Evolutionary conservation across 1,139 yeast genomes (phyloP).

Genomic region (Zygosaccharomyces sapae): DNA sequence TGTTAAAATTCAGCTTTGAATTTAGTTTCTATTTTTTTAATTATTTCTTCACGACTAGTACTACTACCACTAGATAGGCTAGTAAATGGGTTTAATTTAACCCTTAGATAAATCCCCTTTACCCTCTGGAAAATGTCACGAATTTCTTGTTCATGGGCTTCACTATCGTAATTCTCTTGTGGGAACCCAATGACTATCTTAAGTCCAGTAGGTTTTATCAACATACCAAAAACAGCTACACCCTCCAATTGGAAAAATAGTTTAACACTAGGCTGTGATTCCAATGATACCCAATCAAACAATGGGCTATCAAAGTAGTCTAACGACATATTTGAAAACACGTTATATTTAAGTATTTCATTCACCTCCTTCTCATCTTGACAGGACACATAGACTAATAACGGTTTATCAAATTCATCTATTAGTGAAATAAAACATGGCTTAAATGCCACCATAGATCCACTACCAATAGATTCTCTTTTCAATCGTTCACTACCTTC

Average conservation of each 20-base stretch:
- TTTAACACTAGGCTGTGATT: slow-evolving; percentile 20
- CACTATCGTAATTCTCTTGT: slow-evolving; percentile 8
- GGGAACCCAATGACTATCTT: slow-evolving; percentile 31
- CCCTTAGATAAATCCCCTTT: slow-evolving; percentile 25
- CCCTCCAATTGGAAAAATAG: slow-evolving; percentile 31
- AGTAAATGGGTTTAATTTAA: slow-evolving; percentile 30
- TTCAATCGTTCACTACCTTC: background rate
- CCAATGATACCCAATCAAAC: slow-evolving; percentile 22
- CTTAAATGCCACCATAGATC: slow-evolving; percentile 1
- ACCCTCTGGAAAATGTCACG: slow-evolving; percentile 23
- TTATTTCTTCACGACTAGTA: slow-evolving; percentile 11
- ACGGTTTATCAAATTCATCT: slow-evolving; percentile 26
- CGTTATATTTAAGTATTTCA: slow-evolving; percentile 29
- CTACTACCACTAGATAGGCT: slow-evolving; percentile 2
- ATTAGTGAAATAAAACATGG: slow-evolving; percentile 31
- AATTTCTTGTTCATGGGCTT: slow-evolving; percentile 16
- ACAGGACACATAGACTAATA: slow-evolving; percentile 25
- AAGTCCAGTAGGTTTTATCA: slow-evolving; percentile 30
- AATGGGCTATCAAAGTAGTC: slow-evolving; percentile 33
- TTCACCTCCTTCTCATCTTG: slow-evolving; percentile 21
- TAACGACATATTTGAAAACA: slow-evolving; percentile 32
- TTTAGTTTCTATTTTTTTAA: slow-evolving; percentile 14
- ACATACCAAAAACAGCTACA: slow-evolving; percentile 29
- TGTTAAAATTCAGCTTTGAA: slow-evolving; percentile 13
- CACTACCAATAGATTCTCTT: background rate